phyloP scores from a whole-genome alignment of 345 rosid species.

The Heritiera littoralis region DNA sequence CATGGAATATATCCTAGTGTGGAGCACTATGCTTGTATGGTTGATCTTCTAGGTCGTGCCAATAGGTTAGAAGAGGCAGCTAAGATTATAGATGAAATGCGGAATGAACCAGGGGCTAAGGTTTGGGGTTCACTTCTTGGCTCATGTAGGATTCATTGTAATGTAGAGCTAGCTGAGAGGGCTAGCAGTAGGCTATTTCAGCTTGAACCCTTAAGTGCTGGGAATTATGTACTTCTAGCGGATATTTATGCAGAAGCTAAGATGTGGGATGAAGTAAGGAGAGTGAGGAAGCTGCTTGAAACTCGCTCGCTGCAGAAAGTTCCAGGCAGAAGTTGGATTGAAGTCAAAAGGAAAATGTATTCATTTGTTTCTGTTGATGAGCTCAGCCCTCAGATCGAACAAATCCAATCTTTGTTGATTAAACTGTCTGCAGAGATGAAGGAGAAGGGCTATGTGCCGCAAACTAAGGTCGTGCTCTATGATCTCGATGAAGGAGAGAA shows the following conservation, averaged over 20 bases:
- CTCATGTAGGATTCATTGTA: slow-evolving; percentile 82
- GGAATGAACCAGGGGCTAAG: slow-evolving; percentile 66
- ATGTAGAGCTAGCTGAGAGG: slow-evolving; percentile 76
- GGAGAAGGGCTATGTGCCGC: slow-evolving; percentile 78
- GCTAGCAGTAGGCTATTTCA: slow-evolving; percentile 68
- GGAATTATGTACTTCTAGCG: slow-evolving; percentile 78
- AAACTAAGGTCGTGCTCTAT: slow-evolving; percentile 77
- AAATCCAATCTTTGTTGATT: slow-evolving; percentile 67
- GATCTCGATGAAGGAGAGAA: slow-evolving; percentile 75
- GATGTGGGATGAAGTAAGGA: slow-evolving; percentile 74
- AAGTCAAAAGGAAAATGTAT: slow-evolving; percentile 63
- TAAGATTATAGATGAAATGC: slow-evolving; percentile 65
- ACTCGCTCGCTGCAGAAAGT: slow-evolving; percentile 58
- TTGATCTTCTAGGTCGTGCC: slow-evolving; percentile 94
- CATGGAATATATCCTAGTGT: slow-evolving; percentile 63
- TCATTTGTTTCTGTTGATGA: slow-evolving; percentile 71
- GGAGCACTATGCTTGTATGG: slow-evolving; percentile 98
- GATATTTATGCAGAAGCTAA: slow-evolving; percentile 75
- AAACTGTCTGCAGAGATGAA: slow-evolving; percentile 74
- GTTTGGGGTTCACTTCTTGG: slow-evolving; percentile 97
- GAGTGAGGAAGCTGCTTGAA: slow-evolving; percentile 68
- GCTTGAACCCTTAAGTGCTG: slow-evolving; percentile 77
- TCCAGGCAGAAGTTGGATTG: slow-evolving; percentile 81
- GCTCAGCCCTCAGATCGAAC: slow-evolving; percentile 61
- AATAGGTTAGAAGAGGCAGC: slow-evolving; percentile 79